A percentile compares a stretch with the other conserved stretches of the same genome.
Conservation (phyloP, 345 rosid species). For the Murraya paniculata region DNA sequence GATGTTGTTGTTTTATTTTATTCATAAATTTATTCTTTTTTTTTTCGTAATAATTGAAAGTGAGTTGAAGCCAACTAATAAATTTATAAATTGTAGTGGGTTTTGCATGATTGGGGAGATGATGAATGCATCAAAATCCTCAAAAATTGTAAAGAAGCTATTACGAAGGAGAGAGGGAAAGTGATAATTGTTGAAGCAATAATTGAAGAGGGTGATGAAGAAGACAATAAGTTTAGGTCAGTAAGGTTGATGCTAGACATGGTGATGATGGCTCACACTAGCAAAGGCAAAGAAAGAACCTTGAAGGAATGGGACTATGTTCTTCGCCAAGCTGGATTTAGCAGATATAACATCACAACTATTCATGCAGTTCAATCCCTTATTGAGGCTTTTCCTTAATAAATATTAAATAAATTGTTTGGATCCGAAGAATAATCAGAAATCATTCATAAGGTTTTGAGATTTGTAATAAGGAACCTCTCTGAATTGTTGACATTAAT, state of each 20-base stretch:
- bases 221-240: slow-evolving; percentile 34
- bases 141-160: slow-evolving; percentile 63
- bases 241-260: slow-evolving; percentile 62
- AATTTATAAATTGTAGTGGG: slow-evolving; percentile 33
- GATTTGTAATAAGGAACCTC: neutral
- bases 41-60: neutral
- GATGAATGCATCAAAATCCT: slow-evolving; percentile 59
- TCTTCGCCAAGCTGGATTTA: slow-evolving; percentile 56
- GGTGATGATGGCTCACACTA: slow-evolving; percentile 73
- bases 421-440: neutral
- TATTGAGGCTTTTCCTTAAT: slow-evolving; percentile 49
- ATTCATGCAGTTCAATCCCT: slow-evolving; percentile 40
- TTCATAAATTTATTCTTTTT: no score
- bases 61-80: neutral
- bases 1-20: no score
- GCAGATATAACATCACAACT: slow-evolving; percentile 32
- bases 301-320: slow-evolving; percentile 60
- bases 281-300: slow-evolving; percentile 63
- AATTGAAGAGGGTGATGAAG: slow-evolving; percentile 35
- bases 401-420: neutral
- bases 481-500: neutral
- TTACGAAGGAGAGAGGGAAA: slow-evolving; percentile 48
- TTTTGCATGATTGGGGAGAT: slow-evolving; percentile 75
- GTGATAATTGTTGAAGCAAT: slow-evolving; percentile 59
- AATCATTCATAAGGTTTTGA: neutral